phyloP scores from a whole-genome alignment of 2,329 filamentous ascomycete species.

The Aaosphaeria pasadenensis region DNA sequence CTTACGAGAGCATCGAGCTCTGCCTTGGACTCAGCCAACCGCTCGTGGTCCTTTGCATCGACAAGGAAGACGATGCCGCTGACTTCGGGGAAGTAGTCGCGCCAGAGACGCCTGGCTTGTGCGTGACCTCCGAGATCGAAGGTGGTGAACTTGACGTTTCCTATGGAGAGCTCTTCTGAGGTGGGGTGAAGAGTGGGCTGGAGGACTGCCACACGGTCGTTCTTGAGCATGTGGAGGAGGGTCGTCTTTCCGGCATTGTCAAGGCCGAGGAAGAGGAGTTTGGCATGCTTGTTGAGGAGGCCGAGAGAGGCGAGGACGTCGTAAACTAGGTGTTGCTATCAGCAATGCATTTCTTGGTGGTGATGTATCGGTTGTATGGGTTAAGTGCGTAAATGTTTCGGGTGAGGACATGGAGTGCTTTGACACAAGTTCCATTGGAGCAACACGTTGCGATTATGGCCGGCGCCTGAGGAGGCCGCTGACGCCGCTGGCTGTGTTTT shows the following conservation, averaged over 20 bases:
- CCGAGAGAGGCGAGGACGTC: conserved; percentile 81
- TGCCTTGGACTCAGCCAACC: conserved; percentile 89
- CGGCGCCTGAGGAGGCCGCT: neutral
- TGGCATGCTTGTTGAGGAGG: conserved; percentile 82
- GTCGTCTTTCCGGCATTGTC: conserved; percentile 86
- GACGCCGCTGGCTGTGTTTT: too few species aligned
- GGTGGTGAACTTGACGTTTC: conserved; percentile 66
- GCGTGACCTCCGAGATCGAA: conserved; percentile 62
- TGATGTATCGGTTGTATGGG: neutral
- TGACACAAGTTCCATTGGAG: too few species aligned
- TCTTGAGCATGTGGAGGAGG: conserved; percentile 55
- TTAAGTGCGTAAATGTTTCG: too few species aligned
- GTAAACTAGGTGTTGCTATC: conserved; percentile 61
- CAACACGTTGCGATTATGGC: neutral
- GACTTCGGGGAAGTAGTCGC: conserved; percentile 41
- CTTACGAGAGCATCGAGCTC: conserved; percentile 77
- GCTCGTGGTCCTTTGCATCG: conserved; percentile 95
- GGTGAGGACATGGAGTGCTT: too few species aligned
- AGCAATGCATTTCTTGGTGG: conserved; percentile 1
- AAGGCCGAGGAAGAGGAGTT: conserved; percentile 67
- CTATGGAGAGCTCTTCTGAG: conserved; percentile 54
- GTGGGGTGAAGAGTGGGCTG: conserved; percentile 51
- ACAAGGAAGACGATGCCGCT: conserved; percentile 93
- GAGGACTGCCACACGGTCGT: conserved; percentile 83
- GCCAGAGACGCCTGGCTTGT: conserved; percentile 40